Base-by-base conservation (phyloP, 441 rosid species). In the Pelargonium myrrhifolium region DNA sequence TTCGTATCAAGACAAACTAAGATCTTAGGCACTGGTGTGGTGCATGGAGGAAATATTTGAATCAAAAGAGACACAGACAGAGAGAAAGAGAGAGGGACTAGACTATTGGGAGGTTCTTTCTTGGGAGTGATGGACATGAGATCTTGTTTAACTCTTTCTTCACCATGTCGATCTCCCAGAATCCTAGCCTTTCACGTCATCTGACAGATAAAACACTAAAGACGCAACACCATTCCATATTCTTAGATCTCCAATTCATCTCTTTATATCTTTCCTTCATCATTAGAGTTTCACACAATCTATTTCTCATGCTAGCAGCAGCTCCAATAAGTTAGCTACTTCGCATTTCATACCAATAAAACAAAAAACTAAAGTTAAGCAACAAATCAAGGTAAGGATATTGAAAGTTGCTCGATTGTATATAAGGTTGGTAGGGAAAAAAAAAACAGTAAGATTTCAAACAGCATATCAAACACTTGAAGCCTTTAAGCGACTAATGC, bases 131-230 rank as follows among this genome's bases (percentile, higher is more conserved):
- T 71, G 63, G 28, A 17, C 21, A 70, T 24, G 39, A 49, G 66
- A 74, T 76, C 66, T 71, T 64, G 67, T 72, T 80, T 70, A 67
- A 56, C 75, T 62, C 68, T 70, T 74, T 70, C 71, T 61, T 67
- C 37, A 11, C 61, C 28, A 66, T 3, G 60, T 71, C 69, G 71
- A 71, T 76, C 68, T 69, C 71, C 59, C 71, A 43, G 67, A 59
- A 72, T 79, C 80, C 60, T 39, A 53, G 53, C 74, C 76, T 73
- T 76, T 79, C 77, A 70, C 77, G 75, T 77, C 81, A 75, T 3
- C 11, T 59, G 63, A 10, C 49, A 11, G 63, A 59, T 59, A 31
- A 53, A 18, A 53, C 20, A 49, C 56, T n/a, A 51, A 51, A 51
- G 20, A 51, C 6, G 20, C 56, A 51, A 15, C 56, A 51, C 18